phyloP scores from a whole-genome alignment of 768 basidiomycete species.

The Amanita muscaria region DNA sequence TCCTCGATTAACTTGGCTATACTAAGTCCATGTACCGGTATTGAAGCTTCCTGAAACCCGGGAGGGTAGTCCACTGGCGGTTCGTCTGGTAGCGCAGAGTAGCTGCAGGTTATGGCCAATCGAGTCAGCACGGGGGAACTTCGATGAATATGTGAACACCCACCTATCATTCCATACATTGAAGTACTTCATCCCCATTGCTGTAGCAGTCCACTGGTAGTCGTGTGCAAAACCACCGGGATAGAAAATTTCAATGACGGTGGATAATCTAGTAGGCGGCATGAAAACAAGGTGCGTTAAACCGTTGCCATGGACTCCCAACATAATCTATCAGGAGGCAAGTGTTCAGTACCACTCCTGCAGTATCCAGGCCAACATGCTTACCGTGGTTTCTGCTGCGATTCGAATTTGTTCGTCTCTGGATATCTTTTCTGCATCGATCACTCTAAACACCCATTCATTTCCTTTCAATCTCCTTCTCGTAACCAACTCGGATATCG shows the following conservation, averaged over 20 bases:
- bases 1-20: slow-evolving; percentile 69
- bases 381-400: slow-evolving; percentile 61
- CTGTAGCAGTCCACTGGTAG: slow-evolving; percentile 74
- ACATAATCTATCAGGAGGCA: slow-evolving; percentile 37
- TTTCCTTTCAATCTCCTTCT: slow-evolving; percentile 20
- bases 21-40: slow-evolving; percentile 61
- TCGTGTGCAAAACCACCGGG: slow-evolving; percentile 79
- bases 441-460: slow-evolving; percentile 52
- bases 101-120: slow-evolving; percentile 14
- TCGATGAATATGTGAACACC: slow-evolving; percentile 14
- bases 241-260: slow-evolving; percentile 81
- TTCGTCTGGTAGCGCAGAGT: slow-evolving; percentile 35
- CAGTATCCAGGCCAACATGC: slow-evolving; percentile 14
- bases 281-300: slow-evolving; percentile 79
- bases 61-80: slow-evolving; percentile 61
- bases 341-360: not conserved
- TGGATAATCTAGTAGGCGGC: slow-evolving; percentile 63
- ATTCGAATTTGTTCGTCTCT: slow-evolving; percentile 70
- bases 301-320: slow-evolving; percentile 76
- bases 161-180: slow-evolving; percentile 78
- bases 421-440: slow-evolving; percentile 55
- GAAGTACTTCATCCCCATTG: slow-evolving; percentile 67
- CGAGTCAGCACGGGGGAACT: not conserved
- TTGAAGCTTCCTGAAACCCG: slow-evolving; percentile 73
- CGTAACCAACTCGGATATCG: slow-evolving; percentile 41